Base-by-base conservation (phyloP, 2,329 filamentous ascomycete genomes). In the Dactylellina leptospora region DNA sequence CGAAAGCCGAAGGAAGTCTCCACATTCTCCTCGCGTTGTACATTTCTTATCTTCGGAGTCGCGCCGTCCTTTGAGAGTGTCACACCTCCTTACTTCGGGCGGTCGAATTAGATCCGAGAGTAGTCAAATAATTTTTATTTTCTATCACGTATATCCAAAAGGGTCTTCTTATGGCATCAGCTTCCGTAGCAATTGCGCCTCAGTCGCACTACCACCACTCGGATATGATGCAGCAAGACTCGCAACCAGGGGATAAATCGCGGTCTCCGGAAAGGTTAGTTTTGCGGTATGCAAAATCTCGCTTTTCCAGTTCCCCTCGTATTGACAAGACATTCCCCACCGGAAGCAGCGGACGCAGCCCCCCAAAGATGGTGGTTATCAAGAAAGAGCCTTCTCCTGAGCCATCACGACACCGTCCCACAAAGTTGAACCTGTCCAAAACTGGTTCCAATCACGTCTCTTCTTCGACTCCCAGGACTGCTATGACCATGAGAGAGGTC, bases 331-430 rank as follows among this genome's bases (percentile, higher is more conserved):
- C 44, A 51, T 73, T 64, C 48, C 54, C 68, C 54, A 60, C 58
- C 33, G 58, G 48, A 64, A 64, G 38, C 48, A 73, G 59, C 53
- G 61, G 59, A 25, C 68, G 59, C 40, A 64, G 59, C 55, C 68
- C 68, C 69, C 90, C 91, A 40, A 93, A 91, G 82, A 96, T 97
- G 74, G 85, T 96, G 75, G 28, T 73, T 28, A 93, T 99, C 70
- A 97, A 97, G 84, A 97, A 97, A 81, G 95, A 99, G 80, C 93
- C 93, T 42, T 97, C 93, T 48, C 93, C 93, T 59, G 90, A 90
- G 74, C 86, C 95, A 64, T 80, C 81, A 77, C 86, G 90, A 55
- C 91, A 91, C 77, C 86, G 91, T 68, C 91, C 91, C 11, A 86
- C 89, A 77, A 89, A 87, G 78, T 85, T 96, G 64, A 90, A 95